Conservation (phyloP, 2,329 filamentous ascomycete species). For the Talaromyces sp. region DNA sequence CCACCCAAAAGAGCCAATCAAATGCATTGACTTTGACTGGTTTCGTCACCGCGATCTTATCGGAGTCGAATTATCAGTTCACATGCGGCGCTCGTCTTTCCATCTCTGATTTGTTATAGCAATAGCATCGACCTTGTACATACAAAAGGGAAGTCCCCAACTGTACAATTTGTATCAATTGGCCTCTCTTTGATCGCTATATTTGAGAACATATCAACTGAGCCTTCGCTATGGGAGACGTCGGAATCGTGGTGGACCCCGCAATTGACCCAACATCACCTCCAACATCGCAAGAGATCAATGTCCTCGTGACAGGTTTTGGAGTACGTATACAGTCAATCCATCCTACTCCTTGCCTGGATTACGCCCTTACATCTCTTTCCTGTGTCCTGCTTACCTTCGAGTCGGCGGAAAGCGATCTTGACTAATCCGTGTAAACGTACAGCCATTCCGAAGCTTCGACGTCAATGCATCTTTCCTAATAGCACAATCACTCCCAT, state of each 20-base stretch:
- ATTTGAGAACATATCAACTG: neutral
- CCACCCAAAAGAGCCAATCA: neutral
- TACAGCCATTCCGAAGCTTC: conserved; percentile 70
- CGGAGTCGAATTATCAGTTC: neutral
- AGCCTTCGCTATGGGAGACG: conserved; percentile 31
- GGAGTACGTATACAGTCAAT: conserved; percentile 29
- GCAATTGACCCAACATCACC: conserved; percentile 20
- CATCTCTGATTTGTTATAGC: neutral
- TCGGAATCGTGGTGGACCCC: conserved; percentile 24
- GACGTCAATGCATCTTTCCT: conserved; percentile 77
- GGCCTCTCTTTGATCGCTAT: neutral
- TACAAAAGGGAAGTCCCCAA: neutral
- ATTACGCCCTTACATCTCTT: neutral
- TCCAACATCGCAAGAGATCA: conserved; percentile 28
- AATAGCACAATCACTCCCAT: conserved; percentile 66
- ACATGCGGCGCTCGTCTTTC: neutral
- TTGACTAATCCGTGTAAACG: neutral
- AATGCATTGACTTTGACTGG: neutral
- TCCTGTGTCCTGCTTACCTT: neutral
- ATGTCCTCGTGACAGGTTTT: conserved; percentile 37
- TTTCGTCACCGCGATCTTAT: neutral
- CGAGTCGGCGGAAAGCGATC: neutral
- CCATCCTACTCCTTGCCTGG: conserved; percentile 6
- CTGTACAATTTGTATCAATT: neutral
- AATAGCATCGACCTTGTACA: conserved; percentile 2